Evolutionary conservation across 106 monocot genomes (phyloP), one percentile per base, ranked within the genome.

Genomic region (Vanilla planifolia): DNA sequence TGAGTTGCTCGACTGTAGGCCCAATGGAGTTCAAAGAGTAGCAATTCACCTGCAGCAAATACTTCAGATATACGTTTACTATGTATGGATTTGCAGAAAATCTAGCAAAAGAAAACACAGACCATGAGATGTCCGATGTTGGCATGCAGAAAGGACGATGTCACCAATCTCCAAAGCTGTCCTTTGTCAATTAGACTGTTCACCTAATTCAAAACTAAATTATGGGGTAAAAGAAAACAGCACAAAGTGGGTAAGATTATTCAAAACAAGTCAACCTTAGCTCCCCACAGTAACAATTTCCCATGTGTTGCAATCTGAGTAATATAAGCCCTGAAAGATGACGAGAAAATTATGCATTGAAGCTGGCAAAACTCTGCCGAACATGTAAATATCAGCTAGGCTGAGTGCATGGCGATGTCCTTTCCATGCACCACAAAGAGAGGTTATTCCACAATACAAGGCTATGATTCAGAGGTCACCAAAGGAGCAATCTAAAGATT

Each of bases 21-120:
- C 94, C 94, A 77, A 95, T 69, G 3, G 82, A 86, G 69, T 95
- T 86, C 59, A 95, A 74, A 40, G 94, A 95, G 52, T 80, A 89
- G 58, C 75, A 86, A 60, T 95, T 95, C 48, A 90, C 66, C 94
- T 95, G 80, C 33, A 56, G 25, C 33, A 36, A 28, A 0, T 19
- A 16, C 13, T 48, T 33, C n/a, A n/a, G n/a, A n/a, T 69, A 24
- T 28, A n/a, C 33, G 29, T 47, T 47, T 20, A 45, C 45, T 22
- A n/a, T 22, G 7, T 57, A n/a, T 14, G 22, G 5, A 51, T 51
- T 30, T 6, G 13, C 30, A 24, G 33, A 51, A 28, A 27, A 14
- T 30, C 52, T 37, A 5, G n/a, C 20, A 1, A 57, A 55, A 55
- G 35, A 28, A 57, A 57, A 35, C 11, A 43, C 71, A 62, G 13